A percentile compares a stretch with the other conserved stretches of the same genome.
Conservation (phyloP, 192 early-diverging fungal species). For the Piromyces finnis region DNA sequence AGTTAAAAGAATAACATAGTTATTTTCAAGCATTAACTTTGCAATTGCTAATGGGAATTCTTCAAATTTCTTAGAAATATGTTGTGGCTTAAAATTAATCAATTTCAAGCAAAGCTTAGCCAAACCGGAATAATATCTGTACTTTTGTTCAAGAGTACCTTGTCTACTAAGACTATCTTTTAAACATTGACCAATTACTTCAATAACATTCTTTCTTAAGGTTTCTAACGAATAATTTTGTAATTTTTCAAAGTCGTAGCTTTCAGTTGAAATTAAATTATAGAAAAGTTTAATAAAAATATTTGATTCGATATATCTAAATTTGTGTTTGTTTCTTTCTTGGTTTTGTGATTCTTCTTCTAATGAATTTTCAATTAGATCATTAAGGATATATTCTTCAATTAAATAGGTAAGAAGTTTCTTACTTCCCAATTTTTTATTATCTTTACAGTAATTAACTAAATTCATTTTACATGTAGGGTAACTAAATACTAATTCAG, state of each 20-base stretch:
- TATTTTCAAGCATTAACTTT: conserved; percentile 75
- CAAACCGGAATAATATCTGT: conserved; percentile 46
- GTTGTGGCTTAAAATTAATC: conserved; percentile 13
- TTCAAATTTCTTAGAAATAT: conserved; percentile 16
- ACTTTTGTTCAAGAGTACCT: conserved; percentile 30
- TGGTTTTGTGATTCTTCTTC: background rate
- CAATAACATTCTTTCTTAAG: background rate
- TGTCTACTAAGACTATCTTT: conserved; percentile 35
- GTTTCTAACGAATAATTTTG: background rate
- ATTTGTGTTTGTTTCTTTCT: background rate
- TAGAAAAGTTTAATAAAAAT: background rate
- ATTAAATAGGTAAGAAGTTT: background rate
- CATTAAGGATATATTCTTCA: background rate
- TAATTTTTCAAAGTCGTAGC: background rate
- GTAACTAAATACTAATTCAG: conserved; percentile 78
- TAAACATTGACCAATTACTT: conserved; percentile 7
- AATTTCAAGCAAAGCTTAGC: conserved; percentile 35
- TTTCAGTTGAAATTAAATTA: background rate
- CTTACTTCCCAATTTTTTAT: background rate
- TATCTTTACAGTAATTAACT: conserved; percentile 20
- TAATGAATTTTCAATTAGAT: background rate
- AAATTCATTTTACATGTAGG: conserved; percentile 57
- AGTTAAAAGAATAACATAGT: conserved; percentile 61
- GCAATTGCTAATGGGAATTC: conserved; percentile 40
- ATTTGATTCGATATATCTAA: background rate